Evolutionary conservation across 108 stramenopile genomes (phyloP).

Genomic region (Cyclotella atomus): DNA sequence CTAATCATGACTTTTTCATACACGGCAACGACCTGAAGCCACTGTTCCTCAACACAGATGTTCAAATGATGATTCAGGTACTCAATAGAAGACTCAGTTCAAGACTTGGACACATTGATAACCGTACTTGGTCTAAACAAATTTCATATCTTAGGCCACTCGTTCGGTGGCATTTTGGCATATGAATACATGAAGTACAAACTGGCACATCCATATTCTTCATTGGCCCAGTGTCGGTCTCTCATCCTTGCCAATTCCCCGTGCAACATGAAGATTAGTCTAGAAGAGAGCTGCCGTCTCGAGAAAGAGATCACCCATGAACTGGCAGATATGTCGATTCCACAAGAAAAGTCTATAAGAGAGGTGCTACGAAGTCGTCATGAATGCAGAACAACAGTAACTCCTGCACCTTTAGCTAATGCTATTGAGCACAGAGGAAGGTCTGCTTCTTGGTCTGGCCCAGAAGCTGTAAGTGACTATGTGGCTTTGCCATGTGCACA

Average conservation of each 20-base stretch:
- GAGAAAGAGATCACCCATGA: conserved; percentile 24
- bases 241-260: conserved; percentile 45
- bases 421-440: conserved; percentile 36
- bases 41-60: background rate
- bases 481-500: conserved; percentile 21
- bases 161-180: conserved; percentile 47
- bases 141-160: conserved; percentile 50
- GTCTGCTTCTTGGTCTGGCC: conserved; percentile 31
- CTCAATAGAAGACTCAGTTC: conserved; percentile 35
- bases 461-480: conserved; percentile 39
- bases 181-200: conserved; percentile 41
- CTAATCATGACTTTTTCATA: background rate
- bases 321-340: conserved; percentile 12
- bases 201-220: background rate
- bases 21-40: background rate
- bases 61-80: too few species aligned
- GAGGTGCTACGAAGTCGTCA: conserved; percentile 34
- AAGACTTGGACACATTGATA: conserved; percentile 38
- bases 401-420: conserved; percentile 32
- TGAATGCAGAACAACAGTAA: conserved; percentile 39
- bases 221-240: conserved; percentile 23
- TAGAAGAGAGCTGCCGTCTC: conserved; percentile 37
- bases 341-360: conserved; percentile 11
- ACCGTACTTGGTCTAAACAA: conserved; percentile 17
- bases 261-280: conserved; percentile 41